A percentile compares a stretch with the other conserved stretches of the same genome.
These are phyloP conservation scores for Wickerhamiella australiensis DNA, from an alignment of 805 yeast genomes.

Conservation along the genomic window DNA sequence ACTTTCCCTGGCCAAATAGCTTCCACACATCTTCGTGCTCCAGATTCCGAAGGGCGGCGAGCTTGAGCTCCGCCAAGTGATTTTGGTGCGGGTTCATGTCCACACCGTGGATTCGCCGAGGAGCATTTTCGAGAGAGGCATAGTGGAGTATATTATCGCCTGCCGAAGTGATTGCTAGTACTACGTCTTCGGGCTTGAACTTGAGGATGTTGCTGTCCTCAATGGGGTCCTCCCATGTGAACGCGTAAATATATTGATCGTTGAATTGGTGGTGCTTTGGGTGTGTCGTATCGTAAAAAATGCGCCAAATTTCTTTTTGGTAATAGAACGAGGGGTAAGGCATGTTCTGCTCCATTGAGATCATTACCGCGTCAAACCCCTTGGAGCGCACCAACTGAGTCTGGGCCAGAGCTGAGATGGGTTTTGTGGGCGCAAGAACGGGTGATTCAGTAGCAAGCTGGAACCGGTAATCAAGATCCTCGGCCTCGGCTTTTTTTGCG, in stretches of 20 bases:
- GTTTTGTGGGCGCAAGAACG: slow-evolving; percentile 50
- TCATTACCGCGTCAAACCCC: slow-evolving; percentile 67
- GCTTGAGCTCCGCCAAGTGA: slow-evolving; percentile 64
- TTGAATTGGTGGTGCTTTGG: slow-evolving; percentile 59
- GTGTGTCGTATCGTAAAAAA: slow-evolving; percentile 61
- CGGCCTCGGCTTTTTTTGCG: slow-evolving; percentile 43
- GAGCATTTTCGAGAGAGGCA: slow-evolving; percentile 60
- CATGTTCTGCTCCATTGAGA: slow-evolving; percentile 47
- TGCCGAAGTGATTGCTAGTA: slow-evolving; percentile 74
- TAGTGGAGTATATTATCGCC: slow-evolving; percentile 72
- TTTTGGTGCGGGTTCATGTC: slow-evolving; percentile 77
- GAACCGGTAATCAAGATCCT: slow-evolving; percentile 42
- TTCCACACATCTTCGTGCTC: slow-evolving; percentile 54
- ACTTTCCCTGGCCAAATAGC: slow-evolving; percentile 64
- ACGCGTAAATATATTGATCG: slow-evolving; percentile 72
- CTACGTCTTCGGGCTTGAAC: slow-evolving; percentile 52
- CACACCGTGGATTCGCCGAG: slow-evolving; percentile 69
- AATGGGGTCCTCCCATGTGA: slow-evolving; percentile 85
- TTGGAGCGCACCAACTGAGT: slow-evolving; percentile 29
- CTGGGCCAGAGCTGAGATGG: background rate
- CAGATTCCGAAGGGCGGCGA: slow-evolving; percentile 54
- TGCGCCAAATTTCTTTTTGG: slow-evolving; percentile 67
- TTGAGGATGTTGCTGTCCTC: slow-evolving; percentile 61
- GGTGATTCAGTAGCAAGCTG: slow-evolving; percentile 75
- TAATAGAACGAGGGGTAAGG: slow-evolving; percentile 76